Percentiles rank a stretch among this genome's conserved stretches.
phyloP scores from a whole-genome alignment of 208 protist species.

The Angomonas ambiguus region DNA sequence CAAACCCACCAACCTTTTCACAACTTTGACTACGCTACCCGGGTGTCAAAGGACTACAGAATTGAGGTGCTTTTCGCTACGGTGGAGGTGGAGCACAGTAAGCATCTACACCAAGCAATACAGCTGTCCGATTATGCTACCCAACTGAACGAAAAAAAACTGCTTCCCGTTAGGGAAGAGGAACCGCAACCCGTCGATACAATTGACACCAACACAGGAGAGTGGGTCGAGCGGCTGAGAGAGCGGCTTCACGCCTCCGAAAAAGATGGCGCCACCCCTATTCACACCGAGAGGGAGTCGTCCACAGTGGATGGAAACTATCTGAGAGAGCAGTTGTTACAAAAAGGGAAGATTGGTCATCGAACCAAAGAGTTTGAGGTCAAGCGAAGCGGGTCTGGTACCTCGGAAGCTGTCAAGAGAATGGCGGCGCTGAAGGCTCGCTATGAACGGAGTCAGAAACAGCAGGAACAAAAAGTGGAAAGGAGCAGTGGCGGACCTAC shows the following conservation, averaged over 20 bases:
- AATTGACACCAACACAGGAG: constrained; percentile 19
- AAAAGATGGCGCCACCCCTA: neutral
- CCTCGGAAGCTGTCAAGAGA: constrained; percentile 35
- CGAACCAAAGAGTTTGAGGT: neutral
- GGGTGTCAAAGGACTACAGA: constrained; percentile 88
- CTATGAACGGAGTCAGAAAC: constrained; percentile 48
- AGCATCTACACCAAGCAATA: constrained; percentile 55
- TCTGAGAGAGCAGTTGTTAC: constrained; percentile 53
- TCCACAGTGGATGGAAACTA: constrained; percentile 47
- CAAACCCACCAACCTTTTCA: constrained; percentile 82
- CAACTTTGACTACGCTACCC: constrained; percentile 83
- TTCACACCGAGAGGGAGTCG: neutral
- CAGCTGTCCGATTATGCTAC: constrained; percentile 76
- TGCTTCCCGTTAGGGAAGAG: constrained; percentile 1
- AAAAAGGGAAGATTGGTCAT: constrained; percentile 35
- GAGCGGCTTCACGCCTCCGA: constrained; percentile 29
- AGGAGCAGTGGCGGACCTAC: constrained; percentile 12
- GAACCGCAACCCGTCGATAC: neutral
- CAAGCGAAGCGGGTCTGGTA: neutral
- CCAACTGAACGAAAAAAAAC: constrained; percentile 8
- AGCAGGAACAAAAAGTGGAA: constrained; percentile 23
- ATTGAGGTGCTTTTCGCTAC: constrained; percentile 88
- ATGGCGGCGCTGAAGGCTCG: constrained; percentile 73
- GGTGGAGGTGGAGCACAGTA: constrained; percentile 66
- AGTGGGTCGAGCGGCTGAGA: constrained; percentile 52